Percentiles rank a stretch among this genome's conserved stretches.
These are phyloP conservation scores for Penicillium goetzii DNA, from an alignment of 495 filamentous ascomycete genomes.

Conservation along the genomic window DNA sequence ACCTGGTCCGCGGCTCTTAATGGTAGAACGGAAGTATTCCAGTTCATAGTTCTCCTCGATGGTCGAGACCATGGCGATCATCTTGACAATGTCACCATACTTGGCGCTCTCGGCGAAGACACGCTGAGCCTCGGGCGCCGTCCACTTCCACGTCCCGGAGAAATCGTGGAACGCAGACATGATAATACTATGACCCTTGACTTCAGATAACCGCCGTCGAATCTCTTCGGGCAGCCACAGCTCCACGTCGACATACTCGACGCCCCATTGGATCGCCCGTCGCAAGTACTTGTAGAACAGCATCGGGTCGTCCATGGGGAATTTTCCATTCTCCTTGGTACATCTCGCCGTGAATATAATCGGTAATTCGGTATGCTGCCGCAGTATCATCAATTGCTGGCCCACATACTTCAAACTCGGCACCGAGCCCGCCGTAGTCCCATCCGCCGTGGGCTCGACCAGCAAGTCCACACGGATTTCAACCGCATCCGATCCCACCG, in stretches of 20 bases:
- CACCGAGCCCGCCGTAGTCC: constrained; percentile 54
- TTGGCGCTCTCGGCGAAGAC: constrained; percentile 70
- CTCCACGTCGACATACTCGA: constrained; percentile 87
- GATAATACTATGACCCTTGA: constrained; percentile 75
- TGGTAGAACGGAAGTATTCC: constrained; percentile 81
- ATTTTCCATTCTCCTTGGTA: constrained; percentile 77
- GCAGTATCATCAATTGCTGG: constrained; percentile 79
- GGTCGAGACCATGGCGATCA: constrained; percentile 79
- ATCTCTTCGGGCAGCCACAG: constrained; percentile 81
- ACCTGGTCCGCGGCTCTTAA: constrained; percentile 64
- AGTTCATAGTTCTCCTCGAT: constrained; percentile 85
- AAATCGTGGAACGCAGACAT: constrained; percentile 90
- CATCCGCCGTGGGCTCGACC: constrained; percentile 68
- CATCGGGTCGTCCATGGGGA: constrained; percentile 76
- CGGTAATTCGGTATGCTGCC: constrained; percentile 80
- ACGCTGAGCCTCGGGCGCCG: constrained; percentile 65
- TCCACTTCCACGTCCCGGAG: constrained; percentile 81
- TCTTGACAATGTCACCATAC: constrained; percentile 84
- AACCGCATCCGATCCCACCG: constrained; percentile 81
- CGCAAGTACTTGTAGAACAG: constrained; percentile 77
- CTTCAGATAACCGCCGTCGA: constrained; percentile 63
- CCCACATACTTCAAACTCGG: constrained; percentile 83
- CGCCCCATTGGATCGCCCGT: constrained; percentile 81
- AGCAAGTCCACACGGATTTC: constrained; percentile 82
- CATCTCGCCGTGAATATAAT: constrained; percentile 87